Evolutionary conservation across 805 yeast genomes (phyloP).

Genomic region (Candida germanica): DNA sequence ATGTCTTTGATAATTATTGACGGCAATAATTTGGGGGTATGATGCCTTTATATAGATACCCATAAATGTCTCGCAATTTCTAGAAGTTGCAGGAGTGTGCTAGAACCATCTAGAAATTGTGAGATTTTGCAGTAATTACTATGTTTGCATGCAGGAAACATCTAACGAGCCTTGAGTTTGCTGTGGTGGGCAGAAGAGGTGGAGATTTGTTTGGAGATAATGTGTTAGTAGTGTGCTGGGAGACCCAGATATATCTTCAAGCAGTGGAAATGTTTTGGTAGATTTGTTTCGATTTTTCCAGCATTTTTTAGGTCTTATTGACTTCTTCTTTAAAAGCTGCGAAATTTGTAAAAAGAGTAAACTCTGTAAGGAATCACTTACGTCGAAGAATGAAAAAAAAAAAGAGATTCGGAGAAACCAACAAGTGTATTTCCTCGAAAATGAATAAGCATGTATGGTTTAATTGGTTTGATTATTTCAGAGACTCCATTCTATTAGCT

Average conservation of each 20-base stretch:
- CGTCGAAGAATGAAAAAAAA: no score
- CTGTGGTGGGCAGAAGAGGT: background rate
- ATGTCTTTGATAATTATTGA: background rate
- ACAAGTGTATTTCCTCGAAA: no score
- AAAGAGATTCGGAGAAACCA: no score
- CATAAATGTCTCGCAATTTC: background rate
- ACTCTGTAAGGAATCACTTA: no score
- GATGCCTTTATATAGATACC: background rate
- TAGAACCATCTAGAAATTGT: conserved; percentile 12
- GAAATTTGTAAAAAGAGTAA: no score
- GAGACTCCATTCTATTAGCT: no score
- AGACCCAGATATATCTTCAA: no score
- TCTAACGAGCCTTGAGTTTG: conserved; percentile 1
- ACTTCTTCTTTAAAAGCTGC: background rate
- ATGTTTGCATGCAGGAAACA: background rate
- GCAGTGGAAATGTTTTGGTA: background rate
- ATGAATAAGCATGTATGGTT: no score
- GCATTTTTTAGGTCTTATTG: background rate
- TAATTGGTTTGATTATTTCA: no score
- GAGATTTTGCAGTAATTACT: conserved; percentile 4
- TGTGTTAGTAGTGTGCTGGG: no score
- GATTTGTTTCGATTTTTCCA: background rate
- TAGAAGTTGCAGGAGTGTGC: conserved; percentile 10
- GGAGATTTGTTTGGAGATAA: no score
- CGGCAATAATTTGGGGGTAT: no score